Conservation (phyloP, 306 rosid genomes). For the Herpetospermum pedunculosum region DNA sequence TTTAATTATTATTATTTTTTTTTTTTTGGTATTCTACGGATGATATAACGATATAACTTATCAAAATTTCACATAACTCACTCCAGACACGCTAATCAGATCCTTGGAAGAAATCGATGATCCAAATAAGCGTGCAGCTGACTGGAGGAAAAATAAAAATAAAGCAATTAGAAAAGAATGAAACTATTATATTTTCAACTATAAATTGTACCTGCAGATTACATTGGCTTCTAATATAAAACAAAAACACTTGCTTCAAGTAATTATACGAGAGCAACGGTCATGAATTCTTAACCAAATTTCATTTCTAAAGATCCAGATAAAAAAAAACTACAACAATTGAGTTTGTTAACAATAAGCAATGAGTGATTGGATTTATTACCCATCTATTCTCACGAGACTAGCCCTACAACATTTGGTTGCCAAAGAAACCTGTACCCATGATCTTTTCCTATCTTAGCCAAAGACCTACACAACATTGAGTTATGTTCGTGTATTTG, state of each 20-base stretch:
- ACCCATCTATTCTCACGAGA: background rate
- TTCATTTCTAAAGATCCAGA: background rate
- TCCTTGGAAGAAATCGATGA: conserved; percentile 69
- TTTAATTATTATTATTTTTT: background rate
- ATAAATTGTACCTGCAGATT: no score
- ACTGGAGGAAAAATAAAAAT: conserved; percentile 34
- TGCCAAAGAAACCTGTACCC: no score
- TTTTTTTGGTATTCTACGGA: background rate
- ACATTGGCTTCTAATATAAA: no score
- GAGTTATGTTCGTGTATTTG: no score
- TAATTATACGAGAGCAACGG: background rate
- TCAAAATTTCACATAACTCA: conserved; percentile 23
- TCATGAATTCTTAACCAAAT: background rate
- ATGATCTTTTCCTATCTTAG: no score
- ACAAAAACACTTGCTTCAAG: no score
- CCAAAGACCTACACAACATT: no score
- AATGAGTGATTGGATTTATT: background rate
- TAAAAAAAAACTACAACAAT: background rate
- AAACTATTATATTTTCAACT: background rate
- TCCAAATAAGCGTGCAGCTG: conserved; percentile 91
- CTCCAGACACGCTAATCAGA: conserved; percentile 82
- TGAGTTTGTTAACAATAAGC: background rate
- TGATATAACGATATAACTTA: background rate
- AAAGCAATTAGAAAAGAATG: background rate
- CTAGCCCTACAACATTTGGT: no score